Conservation (phyloP, 352 stramenopile genomes). For the Phytophthora europaea region DNA sequence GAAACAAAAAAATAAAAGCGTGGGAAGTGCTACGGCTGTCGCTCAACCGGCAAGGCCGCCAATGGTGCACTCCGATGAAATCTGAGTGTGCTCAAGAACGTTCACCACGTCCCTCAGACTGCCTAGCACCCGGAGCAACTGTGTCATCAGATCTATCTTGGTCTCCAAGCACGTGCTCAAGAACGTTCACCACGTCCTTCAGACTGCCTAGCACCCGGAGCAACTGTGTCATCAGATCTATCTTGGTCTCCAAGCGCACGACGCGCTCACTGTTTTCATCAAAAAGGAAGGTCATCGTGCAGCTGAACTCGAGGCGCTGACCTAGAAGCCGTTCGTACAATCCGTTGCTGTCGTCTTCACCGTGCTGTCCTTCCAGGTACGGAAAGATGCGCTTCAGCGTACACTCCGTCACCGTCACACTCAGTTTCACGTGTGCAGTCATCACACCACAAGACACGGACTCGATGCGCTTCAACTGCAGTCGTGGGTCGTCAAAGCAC, state of each 20-base stretch:
- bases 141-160: background rate
- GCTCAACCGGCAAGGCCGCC: background rate
- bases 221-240: background rate
- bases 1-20: background rate
- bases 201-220: background rate
- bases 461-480: constrained; percentile 13
- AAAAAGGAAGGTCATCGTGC: constrained; percentile 14
- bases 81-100: background rate
- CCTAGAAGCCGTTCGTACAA: constrained; percentile 1
- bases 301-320: constrained; percentile 4
- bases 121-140: background rate
- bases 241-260: constrained; percentile 4
- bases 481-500: background rate
- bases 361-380: background rate
- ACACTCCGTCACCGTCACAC: constrained; percentile 11
- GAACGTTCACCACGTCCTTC: background rate
- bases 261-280: constrained; percentile 1
- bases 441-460: background rate
- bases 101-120: background rate
- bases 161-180: constrained; percentile 1
- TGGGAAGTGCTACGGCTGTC: background rate
- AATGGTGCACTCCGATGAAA: constrained; percentile 4
- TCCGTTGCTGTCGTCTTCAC: background rate
- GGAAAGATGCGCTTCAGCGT: constrained; percentile 8
- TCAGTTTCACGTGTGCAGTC: background rate